These are phyloP conservation scores for Rutstroemia sp. DNA, from an alignment of 2,329 filamentous ascomycete species.

Conservation along the genomic window DNA sequence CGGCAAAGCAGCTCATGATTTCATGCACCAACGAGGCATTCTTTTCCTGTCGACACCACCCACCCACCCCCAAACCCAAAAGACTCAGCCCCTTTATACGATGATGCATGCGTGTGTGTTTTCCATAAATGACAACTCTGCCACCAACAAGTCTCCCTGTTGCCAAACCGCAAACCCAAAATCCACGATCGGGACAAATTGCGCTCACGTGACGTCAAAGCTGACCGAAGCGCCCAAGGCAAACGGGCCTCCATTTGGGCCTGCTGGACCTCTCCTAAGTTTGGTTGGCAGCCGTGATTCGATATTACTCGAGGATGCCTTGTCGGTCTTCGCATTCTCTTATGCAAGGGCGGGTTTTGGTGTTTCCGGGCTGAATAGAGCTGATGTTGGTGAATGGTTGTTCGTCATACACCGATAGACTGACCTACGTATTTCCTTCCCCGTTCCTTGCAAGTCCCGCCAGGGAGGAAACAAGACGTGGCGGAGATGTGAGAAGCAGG, in stretches of 20 bases:
- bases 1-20: not conserved
- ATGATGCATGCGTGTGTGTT: not conserved
- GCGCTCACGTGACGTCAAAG: not conserved
- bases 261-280: not conserved
- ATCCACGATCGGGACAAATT: not conserved
- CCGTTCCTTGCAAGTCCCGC: no score
- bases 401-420: no score
- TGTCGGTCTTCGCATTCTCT: not conserved
- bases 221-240: constrained; percentile 1
- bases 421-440: no score
- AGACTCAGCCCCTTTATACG: not conserved
- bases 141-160: not conserved
- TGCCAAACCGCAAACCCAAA: not conserved
- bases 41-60: not conserved
- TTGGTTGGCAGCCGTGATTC: not conserved
- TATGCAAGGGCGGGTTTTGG: not conserved
- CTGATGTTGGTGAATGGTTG: no score
- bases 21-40: not conserved
- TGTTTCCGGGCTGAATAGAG: no score
- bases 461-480: no score
- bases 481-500: no score
- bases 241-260: constrained; percentile 9
- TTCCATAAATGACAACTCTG: not conserved
- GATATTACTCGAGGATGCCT: not conserved
- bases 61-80: not conserved